These are phyloP conservation scores for Amaranthus palmeri DNA, from an alignment of 148 eudicot species.

Conservation along the genomic window DNA sequence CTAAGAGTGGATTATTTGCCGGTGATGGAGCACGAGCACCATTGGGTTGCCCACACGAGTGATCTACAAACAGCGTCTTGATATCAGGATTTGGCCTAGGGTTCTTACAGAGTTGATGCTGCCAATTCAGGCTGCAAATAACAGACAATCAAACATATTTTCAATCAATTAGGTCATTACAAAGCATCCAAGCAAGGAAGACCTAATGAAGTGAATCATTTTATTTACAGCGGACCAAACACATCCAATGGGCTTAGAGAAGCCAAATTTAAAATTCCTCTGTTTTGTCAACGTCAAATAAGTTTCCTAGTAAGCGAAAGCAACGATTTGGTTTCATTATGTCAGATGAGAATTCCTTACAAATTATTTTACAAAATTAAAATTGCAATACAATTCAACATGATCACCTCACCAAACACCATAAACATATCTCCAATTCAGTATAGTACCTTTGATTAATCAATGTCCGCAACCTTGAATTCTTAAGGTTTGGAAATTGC, in stretches of 20 bases:
- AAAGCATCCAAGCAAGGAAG: slow-evolving; percentile 6
- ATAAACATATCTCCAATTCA: neutral
- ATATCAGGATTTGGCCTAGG: slow-evolving; percentile 76
- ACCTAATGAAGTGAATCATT: neutral
- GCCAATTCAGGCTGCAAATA: slow-evolving; percentile 80
- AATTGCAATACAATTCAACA: neutral
- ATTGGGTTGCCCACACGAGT: slow-evolving; percentile 72
- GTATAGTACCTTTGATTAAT: slow-evolving; percentile 66
- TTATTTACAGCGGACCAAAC: neutral
- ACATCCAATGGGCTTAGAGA: neutral
- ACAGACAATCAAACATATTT: slow-evolving; percentile 1
- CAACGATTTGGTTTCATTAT: no score
- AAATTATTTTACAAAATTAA: no score
- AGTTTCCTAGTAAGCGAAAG: neutral
- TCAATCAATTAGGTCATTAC: neutral
- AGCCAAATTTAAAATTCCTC: neutral
- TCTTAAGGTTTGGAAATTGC: slow-evolving; percentile 61
- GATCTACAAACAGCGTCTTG: slow-evolving; percentile 74
- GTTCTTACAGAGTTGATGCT: slow-evolving; percentile 75
- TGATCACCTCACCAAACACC: neutral
- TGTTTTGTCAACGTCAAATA: neutral
- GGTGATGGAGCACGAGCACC: slow-evolving; percentile 63
- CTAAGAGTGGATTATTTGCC: slow-evolving; percentile 51
- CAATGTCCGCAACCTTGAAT: slow-evolving; percentile 65
- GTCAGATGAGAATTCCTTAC: no score